A percentile compares a stretch with the other conserved stretches of the same genome.
Evolutionary conservation across 1,284 basidiomycete species (phyloP).

Genomic region (Porodaedalea pini): DNA sequence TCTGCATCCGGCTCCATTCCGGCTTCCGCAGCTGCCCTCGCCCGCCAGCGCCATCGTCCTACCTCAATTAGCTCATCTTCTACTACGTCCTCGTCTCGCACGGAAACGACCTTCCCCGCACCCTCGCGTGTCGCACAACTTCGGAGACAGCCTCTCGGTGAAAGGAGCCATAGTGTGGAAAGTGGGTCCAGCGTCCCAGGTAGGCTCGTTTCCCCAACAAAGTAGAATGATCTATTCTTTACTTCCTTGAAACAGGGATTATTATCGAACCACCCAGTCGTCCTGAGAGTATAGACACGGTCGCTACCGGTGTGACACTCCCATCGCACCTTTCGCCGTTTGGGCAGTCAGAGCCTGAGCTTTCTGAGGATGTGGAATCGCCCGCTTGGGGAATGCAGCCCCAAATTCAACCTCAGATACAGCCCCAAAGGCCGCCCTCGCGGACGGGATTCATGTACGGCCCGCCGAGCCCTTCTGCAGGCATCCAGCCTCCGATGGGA

Average conservation of each 20-base stretch:
- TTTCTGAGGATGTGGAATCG: background rate
- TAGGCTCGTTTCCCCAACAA: background rate
- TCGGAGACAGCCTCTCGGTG: background rate
- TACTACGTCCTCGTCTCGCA: slow-evolving; percentile 3
- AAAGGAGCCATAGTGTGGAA: background rate
- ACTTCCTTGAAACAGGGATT: slow-evolving; percentile 1
- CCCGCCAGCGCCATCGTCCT: background rate
- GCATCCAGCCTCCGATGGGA: background rate
- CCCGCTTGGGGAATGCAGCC: background rate
- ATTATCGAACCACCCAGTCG: slow-evolving; percentile 18
- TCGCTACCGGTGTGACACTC: slow-evolving; percentile 10
- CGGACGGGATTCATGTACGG: slow-evolving; percentile 11
- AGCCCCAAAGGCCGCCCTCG: background rate
- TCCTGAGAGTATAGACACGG: slow-evolving; percentile 8
- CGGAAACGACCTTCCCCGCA: background rate
- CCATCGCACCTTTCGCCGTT: slow-evolving; percentile 10
- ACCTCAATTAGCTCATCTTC: slow-evolving; percentile 4
- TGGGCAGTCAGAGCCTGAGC: background rate
- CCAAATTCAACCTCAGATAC: background rate
- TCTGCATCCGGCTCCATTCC: background rate
- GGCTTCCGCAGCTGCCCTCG: background rate
- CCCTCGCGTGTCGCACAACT: slow-evolving; percentile 4
- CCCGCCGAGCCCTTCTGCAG: too few relatives aligned
- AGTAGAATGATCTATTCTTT: background rate
- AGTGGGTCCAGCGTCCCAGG: slow-evolving; percentile 13